Base-by-base conservation (phyloP, 169 alveolate species). In the Plasmodium adleri region DNA sequence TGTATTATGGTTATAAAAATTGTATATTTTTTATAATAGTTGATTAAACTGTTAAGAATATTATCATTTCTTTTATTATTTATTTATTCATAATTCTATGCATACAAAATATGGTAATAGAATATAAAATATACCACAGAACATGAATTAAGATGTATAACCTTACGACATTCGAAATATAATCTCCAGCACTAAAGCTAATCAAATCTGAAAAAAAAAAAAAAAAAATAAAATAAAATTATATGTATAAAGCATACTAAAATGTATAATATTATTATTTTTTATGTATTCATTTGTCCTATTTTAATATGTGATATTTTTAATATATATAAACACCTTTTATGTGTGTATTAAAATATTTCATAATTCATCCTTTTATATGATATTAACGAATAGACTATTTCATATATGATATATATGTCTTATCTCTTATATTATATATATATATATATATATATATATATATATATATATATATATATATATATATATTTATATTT, bases 111-210 rank as follows among this genome's bases (percentile, higher is more conserved):
- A 76, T 76, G 20, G 75, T 76, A 22, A 76, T n/a, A 24, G 43
- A 63, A 58, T 76, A 76, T 52, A 76, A 56, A 56, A 76, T 8
- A 52, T 64, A 76, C 89, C 78, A 76, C 20, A 76, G 17, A 39
- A 62, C 24, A 59, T 76, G 89, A 54, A 24, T 76, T 15, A 76
- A 56, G n/a, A 76, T 63, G 5, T 64, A 58, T n/a, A 76, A 15
- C 8, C 89, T 50, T 52, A 76, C 49, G n/a, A 76, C 89, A 43
- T 76, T 76, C 26, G 89, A 76, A 45, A 54, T 56, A 17, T 76
- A 76, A 22, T 76, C 89, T 12, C 17, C 47, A 39, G 67, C 32
- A 45, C 47, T 64, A 58, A 76, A 76, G 47, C 71, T 76, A 49
- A 76, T 45, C 43, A 64, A 67, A 43, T 76, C 89, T 76, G 75